Evolutionary conservation across 2,329 filamentous ascomycete species (phyloP), one percentile per base, ranked within the genome.

Genomic region (Calonectria hongkongensis): DNA sequence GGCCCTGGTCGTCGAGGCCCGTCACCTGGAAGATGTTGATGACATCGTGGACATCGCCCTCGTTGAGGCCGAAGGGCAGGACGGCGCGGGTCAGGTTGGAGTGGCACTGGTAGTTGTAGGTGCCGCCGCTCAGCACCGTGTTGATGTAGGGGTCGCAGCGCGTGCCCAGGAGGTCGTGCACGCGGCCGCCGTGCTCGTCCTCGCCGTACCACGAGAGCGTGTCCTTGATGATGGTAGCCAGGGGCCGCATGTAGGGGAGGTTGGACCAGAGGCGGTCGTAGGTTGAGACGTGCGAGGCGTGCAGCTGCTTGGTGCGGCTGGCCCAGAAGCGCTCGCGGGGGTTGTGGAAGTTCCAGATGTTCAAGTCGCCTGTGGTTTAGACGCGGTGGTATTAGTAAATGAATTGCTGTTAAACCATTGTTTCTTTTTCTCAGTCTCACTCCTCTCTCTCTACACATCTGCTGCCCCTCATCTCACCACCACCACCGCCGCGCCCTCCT

Each of bases 21-120:
- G 95, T 97, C 8, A 96, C 94, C 82, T 97, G 95, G 81, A 97
- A 97, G 3, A 97, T 87, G 79, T 97, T 97, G 67, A 97, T 88
- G 0, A 97, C 94, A 81, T 97, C 94, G 79, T 97, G 95, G 1
- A 97, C 91, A 80, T 97, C 94, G 36, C 87, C 86, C 83, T 97
- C 95, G 6, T 87, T 88, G 50, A 97, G 82, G 0, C 94, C 94
- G 73, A 88, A 92, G 0, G 92, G 92, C 1, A 92, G 74, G 2
- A 97, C 90, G 0, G 95, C 93, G 4, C 95, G 90, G 1, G 91
- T 91, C 13, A 97, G 88, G 82, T 97, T 97, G 2, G 93, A 95
- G 80, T 96, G 94, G 82, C 95, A 97, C 82, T 97, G 94, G 82
- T 90, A 96, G 82, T 97, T 93, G 81, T 95, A 97, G 39, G 88